Percentiles rank a stretch among this genome's conserved stretches.
Evolutionary conservation across 2,329 filamentous ascomycete species (phyloP).

Genomic region (Aspergillus ochraceoroseus): DNA sequence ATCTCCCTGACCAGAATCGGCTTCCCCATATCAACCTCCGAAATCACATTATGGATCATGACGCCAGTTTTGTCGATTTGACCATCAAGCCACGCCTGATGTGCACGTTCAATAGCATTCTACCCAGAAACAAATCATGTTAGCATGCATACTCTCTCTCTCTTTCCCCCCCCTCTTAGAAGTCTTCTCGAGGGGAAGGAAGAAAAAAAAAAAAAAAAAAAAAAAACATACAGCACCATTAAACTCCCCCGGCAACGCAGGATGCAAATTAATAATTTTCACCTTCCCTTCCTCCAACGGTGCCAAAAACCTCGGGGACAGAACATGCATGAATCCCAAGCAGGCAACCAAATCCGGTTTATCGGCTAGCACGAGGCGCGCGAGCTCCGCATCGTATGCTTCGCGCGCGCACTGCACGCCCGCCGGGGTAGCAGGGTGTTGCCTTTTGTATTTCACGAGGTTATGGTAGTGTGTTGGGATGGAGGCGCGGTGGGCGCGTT

Average conservation of each 20-base stretch:
- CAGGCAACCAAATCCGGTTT: constrained; percentile 71
- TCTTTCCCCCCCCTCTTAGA: constrained; percentile 4
- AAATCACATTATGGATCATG: constrained; percentile 83
- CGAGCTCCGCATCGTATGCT: constrained; percentile 71
- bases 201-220: constrained; percentile 1
- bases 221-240: constrained; percentile 57
- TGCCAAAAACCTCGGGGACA: constrained; percentile 63
- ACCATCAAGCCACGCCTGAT: constrained; percentile 64
- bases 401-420: constrained; percentile 52
- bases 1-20: constrained; percentile 69
- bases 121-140: constrained; percentile 16
- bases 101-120: constrained; percentile 72
- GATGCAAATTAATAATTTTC: constrained; percentile 77
- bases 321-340: constrained; percentile 83
- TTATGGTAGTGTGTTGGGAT: constrained; percentile 81
- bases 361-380: constrained; percentile 60
- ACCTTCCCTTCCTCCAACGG: constrained; percentile 60
- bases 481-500: constrained; percentile 53
- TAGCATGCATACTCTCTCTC: too few species aligned
- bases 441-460: constrained; percentile 69
- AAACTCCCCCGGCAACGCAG: constrained; percentile 67
- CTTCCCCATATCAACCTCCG: constrained; percentile 72
- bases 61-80: constrained; percentile 67
- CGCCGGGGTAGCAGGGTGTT: constrained; percentile 53
- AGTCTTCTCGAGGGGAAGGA: neutral